Conservation (phyloP, 306 rosid species). For the Prosopis cineraria region DNA sequence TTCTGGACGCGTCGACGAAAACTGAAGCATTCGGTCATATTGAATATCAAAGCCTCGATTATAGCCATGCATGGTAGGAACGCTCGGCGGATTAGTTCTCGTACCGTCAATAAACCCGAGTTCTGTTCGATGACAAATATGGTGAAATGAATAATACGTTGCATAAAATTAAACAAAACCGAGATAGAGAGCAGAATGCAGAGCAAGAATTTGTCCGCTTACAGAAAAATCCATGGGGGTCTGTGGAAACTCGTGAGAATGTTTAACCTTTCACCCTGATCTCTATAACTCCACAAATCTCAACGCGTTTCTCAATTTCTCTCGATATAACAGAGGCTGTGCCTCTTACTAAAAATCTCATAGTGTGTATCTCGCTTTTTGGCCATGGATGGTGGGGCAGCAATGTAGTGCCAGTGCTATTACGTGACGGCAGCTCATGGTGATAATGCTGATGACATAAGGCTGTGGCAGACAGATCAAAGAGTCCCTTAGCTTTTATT, state of each 20-base stretch:
- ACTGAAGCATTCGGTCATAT: conserved; percentile 54
- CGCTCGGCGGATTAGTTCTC: conserved; percentile 53
- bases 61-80: conserved; percentile 51
- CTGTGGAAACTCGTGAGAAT: neutral
- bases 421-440: too few relatives aligned
- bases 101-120: conserved; percentile 44
- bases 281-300: too few relatives aligned
- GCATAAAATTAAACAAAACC: neutral
- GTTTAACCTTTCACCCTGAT: too few relatives aligned
- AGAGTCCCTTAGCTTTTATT: too few relatives aligned
- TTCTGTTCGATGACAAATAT: conserved; percentile 37
- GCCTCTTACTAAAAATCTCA: neutral
- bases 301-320: neutral
- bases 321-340: neutral
- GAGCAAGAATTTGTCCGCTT: neutral
- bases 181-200: neutral
- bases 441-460: neutral
- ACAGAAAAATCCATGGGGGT: conserved; percentile 39
- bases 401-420: too few relatives aligned
- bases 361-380: neutral
- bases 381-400: neutral
- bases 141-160: neutral
- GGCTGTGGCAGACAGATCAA: too few relatives aligned
- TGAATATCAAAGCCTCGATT: conserved; percentile 46
- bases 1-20: conserved; percentile 28